phyloP scores from a whole-genome alignment of 1,139 yeast genomes.

The Taphrina wiesneri region DNA sequence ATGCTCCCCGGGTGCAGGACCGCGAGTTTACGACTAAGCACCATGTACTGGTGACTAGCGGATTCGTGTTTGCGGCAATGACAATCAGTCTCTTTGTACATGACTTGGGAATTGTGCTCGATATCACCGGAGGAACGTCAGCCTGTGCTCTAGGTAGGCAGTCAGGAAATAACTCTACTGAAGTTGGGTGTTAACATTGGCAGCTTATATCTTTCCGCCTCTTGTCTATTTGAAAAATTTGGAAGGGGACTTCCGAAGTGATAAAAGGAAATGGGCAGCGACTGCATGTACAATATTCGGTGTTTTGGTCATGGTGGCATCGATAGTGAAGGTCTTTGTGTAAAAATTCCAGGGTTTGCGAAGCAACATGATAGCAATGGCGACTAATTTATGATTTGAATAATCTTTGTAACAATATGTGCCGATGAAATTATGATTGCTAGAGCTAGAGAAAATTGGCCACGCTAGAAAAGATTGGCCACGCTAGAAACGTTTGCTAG shows the following conservation, averaged over 20 bases:
- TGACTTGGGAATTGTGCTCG: conserved; percentile 83
- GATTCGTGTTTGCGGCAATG: conserved; percentile 70
- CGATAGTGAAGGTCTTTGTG: conserved; percentile 51
- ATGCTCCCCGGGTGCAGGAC: conserved; percentile 41
- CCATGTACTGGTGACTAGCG: conserved; percentile 69
- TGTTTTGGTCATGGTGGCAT: conserved; percentile 68
- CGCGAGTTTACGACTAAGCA: conserved; percentile 38
- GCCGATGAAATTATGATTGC: neutral
- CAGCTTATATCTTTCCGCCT: conserved; percentile 86
- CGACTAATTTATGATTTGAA: neutral
- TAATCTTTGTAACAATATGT: neutral
- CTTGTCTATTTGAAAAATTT: conserved; percentile 72
- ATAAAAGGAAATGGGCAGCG: conserved; percentile 57
- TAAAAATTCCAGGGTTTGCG: neutral
- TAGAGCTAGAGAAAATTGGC: neutral
- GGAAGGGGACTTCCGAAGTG: conserved; percentile 46
- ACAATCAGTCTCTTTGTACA: conserved; percentile 75
- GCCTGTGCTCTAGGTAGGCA: conserved; percentile 68
- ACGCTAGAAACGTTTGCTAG: neutral
- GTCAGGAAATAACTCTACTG: neutral
- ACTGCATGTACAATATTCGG: conserved; percentile 71
- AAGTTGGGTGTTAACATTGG: neutral
- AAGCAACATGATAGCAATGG: neutral
- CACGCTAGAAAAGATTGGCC: neutral
- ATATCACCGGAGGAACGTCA: conserved; percentile 87